These are phyloP conservation scores for Pseudogymnoascus sp. DNA, from an alignment of 2,329 filamentous ascomycete genomes.

Conservation along the genomic window DNA sequence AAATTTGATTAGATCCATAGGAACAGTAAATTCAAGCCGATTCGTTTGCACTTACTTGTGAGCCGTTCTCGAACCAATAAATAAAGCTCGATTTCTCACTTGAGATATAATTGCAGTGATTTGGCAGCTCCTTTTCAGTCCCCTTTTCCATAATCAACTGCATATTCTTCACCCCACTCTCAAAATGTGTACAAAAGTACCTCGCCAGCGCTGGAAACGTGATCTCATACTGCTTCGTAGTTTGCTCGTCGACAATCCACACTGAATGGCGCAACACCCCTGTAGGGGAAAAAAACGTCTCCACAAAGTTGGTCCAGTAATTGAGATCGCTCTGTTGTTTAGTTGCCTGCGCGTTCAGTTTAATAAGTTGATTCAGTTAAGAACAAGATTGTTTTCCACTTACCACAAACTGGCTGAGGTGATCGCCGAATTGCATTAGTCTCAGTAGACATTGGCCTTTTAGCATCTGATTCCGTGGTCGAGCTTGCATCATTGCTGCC, in stretches of 20 bases:
- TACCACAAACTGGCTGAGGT: constrained; percentile 51
- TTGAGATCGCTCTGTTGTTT: constrained; percentile 60
- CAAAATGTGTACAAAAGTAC: constrained; percentile 86
- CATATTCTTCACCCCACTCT: constrained; percentile 76
- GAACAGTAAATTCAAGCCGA: not conserved
- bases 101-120: constrained; percentile 66
- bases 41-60: constrained; percentile 56
- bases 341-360: constrained; percentile 36
- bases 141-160: constrained; percentile 75
- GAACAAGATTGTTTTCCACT: constrained; percentile 28
- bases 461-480: constrained; percentile 31
- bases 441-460: constrained; percentile 53
- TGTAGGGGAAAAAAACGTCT: constrained; percentile 69
- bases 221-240: constrained; percentile 80
- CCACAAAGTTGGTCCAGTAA: constrained; percentile 76
- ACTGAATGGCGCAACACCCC: constrained; percentile 73
- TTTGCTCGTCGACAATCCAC: constrained; percentile 48
- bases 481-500: constrained; percentile 24
- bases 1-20: constrained; percentile 23
- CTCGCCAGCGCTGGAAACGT: constrained; percentile 72
- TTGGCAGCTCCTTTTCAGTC: constrained; percentile 48
- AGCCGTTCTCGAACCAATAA: constrained; percentile 80
- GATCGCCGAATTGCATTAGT: constrained; percentile 56
- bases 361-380: constrained; percentile 16
- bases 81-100: constrained; percentile 72